Conservation (phyloP, 108 stramenopile genomes). For the Skeletonema potamos region DNA sequence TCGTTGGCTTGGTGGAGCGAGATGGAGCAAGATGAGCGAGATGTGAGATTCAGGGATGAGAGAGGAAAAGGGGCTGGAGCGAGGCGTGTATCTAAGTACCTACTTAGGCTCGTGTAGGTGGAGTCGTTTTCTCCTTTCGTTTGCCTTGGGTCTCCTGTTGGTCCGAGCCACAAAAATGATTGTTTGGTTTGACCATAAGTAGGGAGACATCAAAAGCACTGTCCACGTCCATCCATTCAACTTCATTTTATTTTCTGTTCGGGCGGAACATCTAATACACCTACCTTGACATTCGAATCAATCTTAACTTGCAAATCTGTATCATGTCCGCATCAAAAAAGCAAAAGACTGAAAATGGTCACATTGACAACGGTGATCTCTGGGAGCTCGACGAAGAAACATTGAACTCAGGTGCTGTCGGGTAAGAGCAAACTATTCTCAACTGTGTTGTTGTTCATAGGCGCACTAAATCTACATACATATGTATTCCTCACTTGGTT, state of each 20-base stretch:
- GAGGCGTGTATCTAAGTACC: no score
- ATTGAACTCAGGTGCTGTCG: slow-evolving; percentile 85
- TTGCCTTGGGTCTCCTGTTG: no score
- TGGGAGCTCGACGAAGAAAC: slow-evolving; percentile 85
- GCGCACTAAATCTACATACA: neutral
- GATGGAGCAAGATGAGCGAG: no score
- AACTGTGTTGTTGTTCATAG: neutral
- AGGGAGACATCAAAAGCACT: neutral
- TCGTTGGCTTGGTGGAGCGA: no score
- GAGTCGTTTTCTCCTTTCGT: no score
- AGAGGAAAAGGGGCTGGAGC: no score
- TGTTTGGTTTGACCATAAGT: no score
- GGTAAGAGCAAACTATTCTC: slow-evolving; percentile 53
- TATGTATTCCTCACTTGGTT: neutral
- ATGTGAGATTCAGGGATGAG: no score
- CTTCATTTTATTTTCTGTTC: neutral
- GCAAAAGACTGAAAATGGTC: slow-evolving; percentile 15
- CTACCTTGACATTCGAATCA: neutral
- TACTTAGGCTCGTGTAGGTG: no score
- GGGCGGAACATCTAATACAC: neutral
- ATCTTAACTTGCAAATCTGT: neutral
- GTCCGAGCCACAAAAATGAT: neutral
- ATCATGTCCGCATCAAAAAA: slow-evolving; percentile 21
- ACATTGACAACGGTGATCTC: neutral
- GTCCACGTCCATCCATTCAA: neutral